These are phyloP conservation scores for Eucalyptus brandiana DNA, from an alignment of 345 rosid genomes.

Conservation along the genomic window DNA sequence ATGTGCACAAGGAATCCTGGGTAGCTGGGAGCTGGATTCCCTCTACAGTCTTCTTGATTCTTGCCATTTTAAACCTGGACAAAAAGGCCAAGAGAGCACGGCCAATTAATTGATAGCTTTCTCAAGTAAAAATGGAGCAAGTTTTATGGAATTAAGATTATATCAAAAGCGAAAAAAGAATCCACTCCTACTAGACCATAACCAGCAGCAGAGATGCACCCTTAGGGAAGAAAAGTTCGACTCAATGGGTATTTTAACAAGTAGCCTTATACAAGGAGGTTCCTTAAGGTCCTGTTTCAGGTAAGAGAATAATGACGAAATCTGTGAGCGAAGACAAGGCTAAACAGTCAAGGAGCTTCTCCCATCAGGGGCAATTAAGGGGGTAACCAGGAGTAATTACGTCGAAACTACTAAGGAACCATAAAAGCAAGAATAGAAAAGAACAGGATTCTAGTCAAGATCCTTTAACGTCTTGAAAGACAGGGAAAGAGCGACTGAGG, in stretches of 20 bases:
- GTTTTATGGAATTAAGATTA: background rate
- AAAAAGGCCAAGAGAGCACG: background rate
- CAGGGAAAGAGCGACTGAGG: background rate
- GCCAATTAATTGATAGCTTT: background rate
- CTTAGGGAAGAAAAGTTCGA: background rate
- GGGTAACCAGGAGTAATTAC: background rate
- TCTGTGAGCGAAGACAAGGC: background rate
- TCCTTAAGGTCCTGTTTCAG: background rate
- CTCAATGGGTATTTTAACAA: background rate
- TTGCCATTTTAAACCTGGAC: background rate
- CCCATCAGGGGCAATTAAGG: background rate
- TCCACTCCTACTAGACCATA: background rate
- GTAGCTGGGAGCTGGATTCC: background rate
- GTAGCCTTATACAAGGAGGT: background rate
- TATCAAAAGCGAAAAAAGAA: background rate
- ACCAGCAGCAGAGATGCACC: background rate
- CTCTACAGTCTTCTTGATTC: background rate
- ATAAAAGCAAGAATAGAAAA: background rate
- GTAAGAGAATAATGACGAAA: background rate
- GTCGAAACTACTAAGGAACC: background rate
- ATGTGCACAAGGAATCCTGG: background rate
- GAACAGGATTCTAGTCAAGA: background rate
- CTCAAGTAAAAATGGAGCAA: background rate
- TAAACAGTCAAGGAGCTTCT: background rate
- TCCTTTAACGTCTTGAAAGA: background rate